These are phyloP conservation scores for Xylaria sp. DNA, from an alignment of 2,329 filamentous ascomycete genomes.

Conservation along the genomic window DNA sequence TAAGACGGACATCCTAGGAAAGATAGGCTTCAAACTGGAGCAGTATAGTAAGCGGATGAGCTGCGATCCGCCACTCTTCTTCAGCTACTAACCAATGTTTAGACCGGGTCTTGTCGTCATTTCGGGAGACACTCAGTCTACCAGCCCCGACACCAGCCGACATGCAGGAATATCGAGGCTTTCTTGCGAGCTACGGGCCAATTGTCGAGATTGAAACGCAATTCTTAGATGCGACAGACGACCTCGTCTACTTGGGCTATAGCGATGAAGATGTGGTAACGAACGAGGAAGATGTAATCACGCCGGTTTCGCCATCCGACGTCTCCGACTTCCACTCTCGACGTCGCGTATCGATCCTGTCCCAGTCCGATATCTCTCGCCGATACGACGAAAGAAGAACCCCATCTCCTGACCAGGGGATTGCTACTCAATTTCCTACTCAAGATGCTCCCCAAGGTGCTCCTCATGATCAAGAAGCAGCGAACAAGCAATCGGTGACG, in stretches of 20 bases:
- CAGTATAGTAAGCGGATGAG: constrained; percentile 68
- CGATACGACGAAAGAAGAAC: constrained; percentile 30
- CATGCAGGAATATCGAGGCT: constrained; percentile 61
- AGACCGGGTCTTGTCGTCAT: constrained; percentile 71
- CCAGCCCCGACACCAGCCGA: constrained; percentile 62
- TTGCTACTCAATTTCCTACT: neutral
- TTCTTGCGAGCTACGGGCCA: constrained; percentile 63
- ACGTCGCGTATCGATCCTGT: constrained; percentile 28
- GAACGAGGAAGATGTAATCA: constrained; percentile 39
- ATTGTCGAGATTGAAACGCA: constrained; percentile 68
- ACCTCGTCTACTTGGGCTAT: constrained; percentile 60
- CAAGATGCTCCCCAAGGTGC: neutral
- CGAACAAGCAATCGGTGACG: constrained; percentile 31
- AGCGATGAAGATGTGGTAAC: constrained; percentile 41
- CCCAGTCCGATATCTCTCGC: constrained; percentile 30
- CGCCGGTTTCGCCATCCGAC: constrained; percentile 36
- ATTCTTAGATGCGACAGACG: constrained; percentile 66
- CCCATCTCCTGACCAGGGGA: constrained; percentile 14
- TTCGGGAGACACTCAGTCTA: constrained; percentile 62
- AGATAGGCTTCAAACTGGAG: constrained; percentile 72
- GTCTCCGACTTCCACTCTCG: constrained; percentile 23
- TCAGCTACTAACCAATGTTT: constrained; percentile 10
- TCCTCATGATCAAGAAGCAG: neutral
- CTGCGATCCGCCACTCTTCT: neutral
- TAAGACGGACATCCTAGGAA: constrained; percentile 68